Percentiles rank a stretch among this genome's conserved stretches.
phyloP scores from a whole-genome alignment of 2,329 filamentous ascomycete genomes.

The Fusarium guadeloupense region DNA sequence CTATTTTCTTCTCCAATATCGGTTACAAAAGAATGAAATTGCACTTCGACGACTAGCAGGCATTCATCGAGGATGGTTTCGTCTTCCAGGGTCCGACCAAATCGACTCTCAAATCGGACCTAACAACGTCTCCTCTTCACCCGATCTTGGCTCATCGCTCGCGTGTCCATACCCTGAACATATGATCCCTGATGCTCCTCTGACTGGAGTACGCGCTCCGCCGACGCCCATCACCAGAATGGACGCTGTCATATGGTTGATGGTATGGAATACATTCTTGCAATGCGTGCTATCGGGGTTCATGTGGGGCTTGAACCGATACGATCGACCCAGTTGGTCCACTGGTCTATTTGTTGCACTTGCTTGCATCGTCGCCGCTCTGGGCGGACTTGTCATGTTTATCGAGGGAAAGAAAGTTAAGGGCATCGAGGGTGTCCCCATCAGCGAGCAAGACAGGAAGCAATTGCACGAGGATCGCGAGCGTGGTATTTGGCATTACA shows the following conservation, averaged over 20 bases:
- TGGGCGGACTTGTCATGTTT: conserved; percentile 75
- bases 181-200: conserved; percentile 71
- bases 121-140: conserved; percentile 57
- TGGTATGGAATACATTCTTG: conserved; percentile 80
- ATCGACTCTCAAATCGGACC: conserved; percentile 65
- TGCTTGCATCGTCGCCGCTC: conserved; percentile 73
- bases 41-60: conserved; percentile 76
- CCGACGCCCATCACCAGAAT: conserved; percentile 78
- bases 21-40: conserved; percentile 60
- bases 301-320: conserved; percentile 84
- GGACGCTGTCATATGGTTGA: conserved; percentile 81
- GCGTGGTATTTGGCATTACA: conserved; percentile 65
- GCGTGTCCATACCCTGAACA: conserved; percentile 69
- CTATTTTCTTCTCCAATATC: conserved; percentile 75
- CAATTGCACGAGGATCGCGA: conserved; percentile 63
- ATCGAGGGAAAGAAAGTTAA: conserved; percentile 78
- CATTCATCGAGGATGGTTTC: conserved; percentile 79
- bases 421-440: conserved; percentile 73
- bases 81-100: conserved; percentile 71
- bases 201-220: conserved; percentile 76
- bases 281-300: conserved; percentile 77
- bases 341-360: conserved; percentile 82
- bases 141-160: conserved; percentile 42
- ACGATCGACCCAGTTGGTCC: conserved; percentile 78
- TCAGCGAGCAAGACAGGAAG: conserved; percentile 64